A percentile compares a stretch with the other conserved stretches of the same genome.
These are phyloP conservation scores for Globisporangium rhizosaccharum DNA, from an alignment of 352 stramenopile genomes.

Conservation along the genomic window DNA sequence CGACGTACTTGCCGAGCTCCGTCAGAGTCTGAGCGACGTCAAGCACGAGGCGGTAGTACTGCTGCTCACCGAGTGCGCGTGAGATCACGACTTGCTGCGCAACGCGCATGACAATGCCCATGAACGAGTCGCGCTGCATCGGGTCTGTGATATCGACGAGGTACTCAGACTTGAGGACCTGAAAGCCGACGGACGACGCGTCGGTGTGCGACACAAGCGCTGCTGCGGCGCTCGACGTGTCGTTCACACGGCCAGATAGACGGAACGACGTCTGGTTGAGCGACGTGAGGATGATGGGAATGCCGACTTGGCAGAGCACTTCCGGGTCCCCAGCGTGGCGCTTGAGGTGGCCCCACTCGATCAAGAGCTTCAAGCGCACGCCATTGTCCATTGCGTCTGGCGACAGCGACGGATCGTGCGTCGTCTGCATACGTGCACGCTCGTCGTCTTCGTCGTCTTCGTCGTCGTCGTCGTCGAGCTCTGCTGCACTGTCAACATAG, in stretches of 20 bases:
- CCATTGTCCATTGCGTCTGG: slow-evolving; percentile 85
- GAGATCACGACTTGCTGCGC: slow-evolving; percentile 81
- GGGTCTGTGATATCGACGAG: slow-evolving; percentile 77
- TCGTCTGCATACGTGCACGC: slow-evolving; percentile 46
- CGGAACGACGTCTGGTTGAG: slow-evolving; percentile 75
- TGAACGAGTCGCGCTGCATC: slow-evolving; percentile 68
- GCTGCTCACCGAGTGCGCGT: slow-evolving; percentile 55
- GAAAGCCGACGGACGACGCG: slow-evolving; percentile 62
- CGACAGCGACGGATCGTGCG: slow-evolving; percentile 68
- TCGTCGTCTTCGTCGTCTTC: slow-evolving; percentile 47
- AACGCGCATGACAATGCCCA: slow-evolving; percentile 82
- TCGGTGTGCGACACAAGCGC: slow-evolving; percentile 57
- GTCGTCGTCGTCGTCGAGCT: slow-evolving; percentile 14
- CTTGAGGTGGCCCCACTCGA: slow-evolving; percentile 77
- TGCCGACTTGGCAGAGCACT: slow-evolving; percentile 75
- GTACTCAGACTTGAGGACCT: slow-evolving; percentile 80
- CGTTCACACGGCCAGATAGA: slow-evolving; percentile 63
- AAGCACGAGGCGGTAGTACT: slow-evolving; percentile 77
- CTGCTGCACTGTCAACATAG: slow-evolving; percentile 21
- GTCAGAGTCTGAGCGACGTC: slow-evolving; percentile 76
- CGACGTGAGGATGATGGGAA: slow-evolving; percentile 79
- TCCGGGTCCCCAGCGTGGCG: slow-evolving; percentile 59
- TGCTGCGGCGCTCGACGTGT: slow-evolving; percentile 34
- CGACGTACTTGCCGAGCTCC: slow-evolving; percentile 75
- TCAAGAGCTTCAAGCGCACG: slow-evolving; percentile 71